These are phyloP conservation scores for Suillus placidus DNA, from an alignment of 768 basidiomycete genomes.

Conservation along the genomic window DNA sequence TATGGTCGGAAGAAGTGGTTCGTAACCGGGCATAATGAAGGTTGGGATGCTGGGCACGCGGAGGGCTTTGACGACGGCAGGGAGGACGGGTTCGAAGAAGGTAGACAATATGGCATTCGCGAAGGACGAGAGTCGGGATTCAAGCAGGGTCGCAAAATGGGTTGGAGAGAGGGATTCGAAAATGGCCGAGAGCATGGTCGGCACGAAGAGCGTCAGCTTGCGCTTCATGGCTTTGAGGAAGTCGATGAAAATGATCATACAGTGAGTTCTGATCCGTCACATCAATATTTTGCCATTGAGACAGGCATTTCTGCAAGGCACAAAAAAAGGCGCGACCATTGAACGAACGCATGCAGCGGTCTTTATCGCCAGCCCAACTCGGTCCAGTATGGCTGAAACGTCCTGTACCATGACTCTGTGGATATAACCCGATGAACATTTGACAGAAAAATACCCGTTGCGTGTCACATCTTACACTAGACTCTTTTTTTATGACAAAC, in stretches of 20 bases:
- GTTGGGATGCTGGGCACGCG: constrained; percentile 47
- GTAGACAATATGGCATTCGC: constrained; percentile 41
- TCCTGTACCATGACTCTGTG: constrained; percentile 14
- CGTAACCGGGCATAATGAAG: constrained; percentile 46
- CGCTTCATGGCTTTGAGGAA: constrained; percentile 61
- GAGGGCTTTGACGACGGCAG: constrained; percentile 51
- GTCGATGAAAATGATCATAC: constrained; percentile 30
- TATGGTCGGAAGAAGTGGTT: constrained; percentile 47
- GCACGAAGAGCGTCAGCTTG: constrained; percentile 54
- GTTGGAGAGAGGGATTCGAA: constrained; percentile 35
- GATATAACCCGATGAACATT: not conserved
- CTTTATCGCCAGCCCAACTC: constrained; percentile 11
- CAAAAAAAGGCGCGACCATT: constrained; percentile 27
- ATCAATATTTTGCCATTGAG: constrained; percentile 15
- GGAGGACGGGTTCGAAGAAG: constrained; percentile 44
- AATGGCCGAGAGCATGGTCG: constrained; percentile 43
- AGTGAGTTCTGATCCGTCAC: constrained; percentile 25
- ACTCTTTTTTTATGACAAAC: not conserved
- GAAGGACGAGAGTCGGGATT: constrained; percentile 40
- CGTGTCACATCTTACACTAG: not conserved
- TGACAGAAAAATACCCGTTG: not conserved
- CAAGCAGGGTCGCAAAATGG: constrained; percentile 34
- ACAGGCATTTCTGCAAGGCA: constrained; percentile 16
- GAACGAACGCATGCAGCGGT: constrained; percentile 32
- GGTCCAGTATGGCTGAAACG: constrained; percentile 27